phyloP scores from a whole-genome alignment of 2,329 filamentous ascomycete species.

The Nannizzia gypsea region DNA sequence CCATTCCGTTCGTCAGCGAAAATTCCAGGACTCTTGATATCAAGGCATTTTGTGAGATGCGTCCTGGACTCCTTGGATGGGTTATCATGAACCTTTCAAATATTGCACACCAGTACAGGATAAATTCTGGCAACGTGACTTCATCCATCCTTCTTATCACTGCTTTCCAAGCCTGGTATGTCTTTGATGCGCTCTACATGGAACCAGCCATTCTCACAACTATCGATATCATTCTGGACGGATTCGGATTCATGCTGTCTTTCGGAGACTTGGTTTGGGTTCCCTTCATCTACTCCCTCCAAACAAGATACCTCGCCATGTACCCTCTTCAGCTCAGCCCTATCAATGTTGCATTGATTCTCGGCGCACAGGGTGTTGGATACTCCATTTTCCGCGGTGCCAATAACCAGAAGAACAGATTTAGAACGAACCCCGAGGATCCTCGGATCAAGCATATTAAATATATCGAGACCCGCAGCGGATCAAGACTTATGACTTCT shows the following conservation, averaged over 20 bases:
- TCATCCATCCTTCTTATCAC: constrained; percentile 77
- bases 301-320: constrained; percentile 70
- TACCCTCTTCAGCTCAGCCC: constrained; percentile 67
- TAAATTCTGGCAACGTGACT: constrained; percentile 66
- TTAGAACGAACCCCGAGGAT: constrained; percentile 77
- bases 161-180: constrained; percentile 65
- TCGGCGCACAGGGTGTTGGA: constrained; percentile 56
- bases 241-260: constrained; percentile 87
- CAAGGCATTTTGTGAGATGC: constrained; percentile 78
- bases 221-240: constrained; percentile 86
- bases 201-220: constrained; percentile 83
- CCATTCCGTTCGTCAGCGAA: constrained; percentile 60
- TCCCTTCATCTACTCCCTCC: constrained; percentile 75
- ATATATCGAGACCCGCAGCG: constrained; percentile 72
- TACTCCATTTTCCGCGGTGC: constrained; percentile 83
- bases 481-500: constrained; percentile 66
- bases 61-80: constrained; percentile 87
- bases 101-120: constrained; percentile 72
- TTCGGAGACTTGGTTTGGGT: constrained; percentile 92
- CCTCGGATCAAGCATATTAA: constrained; percentile 66
- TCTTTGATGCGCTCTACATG: constrained; percentile 74
- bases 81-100: constrained; percentile 74
- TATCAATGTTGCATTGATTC: constrained; percentile 52
- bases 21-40: constrained; percentile 59
- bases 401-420: constrained; percentile 90